Base-by-base conservation (phyloP, 345 rosid genomes). In the Laguncularia racemosa region DNA sequence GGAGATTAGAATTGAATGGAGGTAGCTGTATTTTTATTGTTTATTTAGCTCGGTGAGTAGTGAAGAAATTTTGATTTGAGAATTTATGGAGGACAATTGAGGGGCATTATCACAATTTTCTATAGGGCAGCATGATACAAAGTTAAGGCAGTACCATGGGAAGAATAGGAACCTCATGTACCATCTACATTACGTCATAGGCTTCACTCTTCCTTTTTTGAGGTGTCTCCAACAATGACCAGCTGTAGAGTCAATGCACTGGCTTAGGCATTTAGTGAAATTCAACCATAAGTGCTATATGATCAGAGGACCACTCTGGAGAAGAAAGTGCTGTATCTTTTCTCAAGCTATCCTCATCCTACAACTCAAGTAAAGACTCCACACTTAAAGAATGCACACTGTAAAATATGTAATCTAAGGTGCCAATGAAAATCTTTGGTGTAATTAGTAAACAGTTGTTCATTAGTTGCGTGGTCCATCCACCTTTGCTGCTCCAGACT, bases 251-350 rank as follows among this genome's bases (percentile, higher is more conserved):
- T 89, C 88, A 89, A 63, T 95, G 97, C 73, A 96, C 81, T 57
- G 83, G 70, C 75, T 88, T 93, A 11, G 92, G 88, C 78, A 81
- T 80, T 86, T 90, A 90, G 61, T 91, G 91, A 67, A 93, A 93
- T 76, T 90, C 97, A 9, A 95, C 97, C 68, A 93, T 68, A 17
- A 93, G 93, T 49, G 99, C 99, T 67, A 84, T 78, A 71, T 93
- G 97, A 90, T 90, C 92, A 23, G 99, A 93, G 53, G 99, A 93
- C 97, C 99, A 93, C 65, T 93, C 97, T 12, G 99, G 97, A 52
- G 99, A 93, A 56, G 97, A 97, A 78, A 93, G 99, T 20, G 95
- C 99, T 4, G 99, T 93, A 71, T 93, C 97, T 77, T 93, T 93
- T 72, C 96, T 89, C 70, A 93, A 80, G 82, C 87, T 81, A 55